phyloP scores from a whole-genome alignment of 768 basidiomycete genomes.

The Tricholoma saponaceum region DNA sequence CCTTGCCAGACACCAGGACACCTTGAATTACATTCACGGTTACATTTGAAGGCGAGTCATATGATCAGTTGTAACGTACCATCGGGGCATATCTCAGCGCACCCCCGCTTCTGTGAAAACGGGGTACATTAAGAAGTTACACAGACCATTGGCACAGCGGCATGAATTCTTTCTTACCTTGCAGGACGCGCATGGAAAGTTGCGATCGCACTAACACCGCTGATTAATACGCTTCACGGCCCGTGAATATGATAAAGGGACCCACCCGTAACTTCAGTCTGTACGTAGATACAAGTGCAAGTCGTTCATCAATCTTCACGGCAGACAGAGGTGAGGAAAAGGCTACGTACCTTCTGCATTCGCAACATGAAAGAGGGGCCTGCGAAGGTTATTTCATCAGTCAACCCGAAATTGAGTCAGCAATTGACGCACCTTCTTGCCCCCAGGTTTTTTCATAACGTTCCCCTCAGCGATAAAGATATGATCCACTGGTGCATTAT shows the following conservation, averaged over 20 bases:
- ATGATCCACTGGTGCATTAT: slow-evolving; percentile 37
- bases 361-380: slow-evolving; percentile 59
- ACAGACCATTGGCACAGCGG: not conserved
- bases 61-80: slow-evolving; percentile 28
- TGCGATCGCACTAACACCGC: slow-evolving; percentile 42
- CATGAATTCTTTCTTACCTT: slow-evolving; percentile 19
- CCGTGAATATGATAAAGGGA: not conserved
- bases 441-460: slow-evolving; percentile 39
- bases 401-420: slow-evolving; percentile 1
- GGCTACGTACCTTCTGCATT: slow-evolving; percentile 51
- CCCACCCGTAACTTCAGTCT: slow-evolving; percentile 58
- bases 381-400: slow-evolving; percentile 13
- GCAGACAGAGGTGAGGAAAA: not conserved
- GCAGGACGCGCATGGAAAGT: slow-evolving; percentile 46
- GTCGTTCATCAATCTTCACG: slow-evolving; percentile 1
- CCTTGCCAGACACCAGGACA: slow-evolving; percentile 62
- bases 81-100: slow-evolving; percentile 63
- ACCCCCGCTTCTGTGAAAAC: slow-evolving; percentile 52
- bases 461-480: slow-evolving; percentile 50
- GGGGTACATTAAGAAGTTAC: slow-evolving; percentile 1
- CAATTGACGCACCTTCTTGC: slow-evolving; percentile 39
- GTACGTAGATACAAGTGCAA: slow-evolving; percentile 6
- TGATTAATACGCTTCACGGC: slow-evolving; percentile 10
- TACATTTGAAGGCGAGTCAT: not conserved
- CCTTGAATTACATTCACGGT: slow-evolving; percentile 28